A percentile compares a stretch with the other conserved stretches of the same genome.
Evolutionary conservation across 192 early-diverging fungal species (phyloP).

Genomic region (Dispira parvispora): DNA sequence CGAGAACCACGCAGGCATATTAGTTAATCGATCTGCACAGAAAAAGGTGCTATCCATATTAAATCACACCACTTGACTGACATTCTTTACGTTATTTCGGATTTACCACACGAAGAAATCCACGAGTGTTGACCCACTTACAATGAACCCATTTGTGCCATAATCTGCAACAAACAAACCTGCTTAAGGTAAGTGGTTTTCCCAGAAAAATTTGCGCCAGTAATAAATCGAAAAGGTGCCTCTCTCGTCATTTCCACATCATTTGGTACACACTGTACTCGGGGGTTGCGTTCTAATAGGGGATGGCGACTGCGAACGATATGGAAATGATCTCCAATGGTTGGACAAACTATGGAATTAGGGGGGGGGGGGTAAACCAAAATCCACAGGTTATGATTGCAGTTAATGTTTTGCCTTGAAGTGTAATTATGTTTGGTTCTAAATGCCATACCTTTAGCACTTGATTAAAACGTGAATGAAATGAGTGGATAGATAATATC

Average conservation of each 20-base stretch:
- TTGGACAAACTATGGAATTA: constrained; percentile 3
- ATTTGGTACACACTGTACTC: background rate
- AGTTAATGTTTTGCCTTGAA: background rate
- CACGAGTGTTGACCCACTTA: background rate
- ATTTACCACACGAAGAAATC: too few relatives aligned
- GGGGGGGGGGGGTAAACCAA: background rate
- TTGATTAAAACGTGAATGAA: too few relatives aligned
- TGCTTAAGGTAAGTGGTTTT: constrained; percentile 2
- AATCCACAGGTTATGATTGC: background rate
- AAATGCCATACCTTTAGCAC: too few relatives aligned
- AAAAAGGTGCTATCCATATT: background rate
- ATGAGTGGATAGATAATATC: too few relatives aligned
- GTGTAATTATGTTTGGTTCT: too few relatives aligned
- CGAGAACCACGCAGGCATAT: too few relatives aligned
- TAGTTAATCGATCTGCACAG: too few relatives aligned
- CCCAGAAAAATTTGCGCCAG: background rate
- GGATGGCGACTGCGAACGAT: background rate
- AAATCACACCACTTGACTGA: background rate
- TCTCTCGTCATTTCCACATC: background rate
- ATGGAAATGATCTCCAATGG: background rate
- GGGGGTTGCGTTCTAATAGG: background rate
- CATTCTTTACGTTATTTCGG: background rate
- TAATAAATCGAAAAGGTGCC: background rate
- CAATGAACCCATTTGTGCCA: constrained; percentile 2
- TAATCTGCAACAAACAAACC: background rate